These are phyloP conservation scores for Theileria luwenshuni DNA, from an alignment of 169 alveolate genomes.

Conservation along the genomic window DNA sequence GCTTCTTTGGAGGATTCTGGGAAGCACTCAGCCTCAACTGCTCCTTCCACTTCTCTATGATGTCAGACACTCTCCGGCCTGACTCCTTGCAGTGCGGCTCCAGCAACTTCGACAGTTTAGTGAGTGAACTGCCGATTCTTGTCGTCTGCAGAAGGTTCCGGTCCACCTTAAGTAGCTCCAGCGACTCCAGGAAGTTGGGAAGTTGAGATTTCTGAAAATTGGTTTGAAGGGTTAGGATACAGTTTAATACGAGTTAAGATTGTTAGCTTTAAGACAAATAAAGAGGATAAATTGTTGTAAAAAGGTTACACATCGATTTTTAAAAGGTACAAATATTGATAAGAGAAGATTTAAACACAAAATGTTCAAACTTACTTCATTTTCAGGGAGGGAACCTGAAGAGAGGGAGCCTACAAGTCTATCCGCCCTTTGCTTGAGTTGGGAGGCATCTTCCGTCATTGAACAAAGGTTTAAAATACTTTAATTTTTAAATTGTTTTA, in stretches of 20 bases:
- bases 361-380: too few species aligned
- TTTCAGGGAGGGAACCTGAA: too few species aligned
- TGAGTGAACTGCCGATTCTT: constrained; percentile 79
- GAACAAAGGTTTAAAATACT: too few species aligned
- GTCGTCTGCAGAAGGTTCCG: constrained; percentile 76
- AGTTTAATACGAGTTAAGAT: neutral
- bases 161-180: constrained; percentile 71
- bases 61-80: constrained; percentile 37
- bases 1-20: neutral
- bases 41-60: constrained; percentile 69
- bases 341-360: too few species aligned
- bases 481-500: too few species aligned
- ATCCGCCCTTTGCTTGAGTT: too few species aligned
- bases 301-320: neutral
- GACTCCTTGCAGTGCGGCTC: constrained; percentile 37
- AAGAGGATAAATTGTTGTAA: neutral
- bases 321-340: neutral
- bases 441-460: too few species aligned
- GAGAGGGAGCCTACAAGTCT: too few species aligned
- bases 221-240: neutral
- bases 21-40: constrained; percentile 15
- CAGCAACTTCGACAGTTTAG: constrained; percentile 69
- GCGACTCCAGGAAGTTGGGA: constrained; percentile 37
- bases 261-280: constrained; percentile 4
- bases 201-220: constrained; percentile 26